Base-by-base conservation (phyloP, 495 filamentous ascomycete species). In the Penicillium verhagenii region DNA sequence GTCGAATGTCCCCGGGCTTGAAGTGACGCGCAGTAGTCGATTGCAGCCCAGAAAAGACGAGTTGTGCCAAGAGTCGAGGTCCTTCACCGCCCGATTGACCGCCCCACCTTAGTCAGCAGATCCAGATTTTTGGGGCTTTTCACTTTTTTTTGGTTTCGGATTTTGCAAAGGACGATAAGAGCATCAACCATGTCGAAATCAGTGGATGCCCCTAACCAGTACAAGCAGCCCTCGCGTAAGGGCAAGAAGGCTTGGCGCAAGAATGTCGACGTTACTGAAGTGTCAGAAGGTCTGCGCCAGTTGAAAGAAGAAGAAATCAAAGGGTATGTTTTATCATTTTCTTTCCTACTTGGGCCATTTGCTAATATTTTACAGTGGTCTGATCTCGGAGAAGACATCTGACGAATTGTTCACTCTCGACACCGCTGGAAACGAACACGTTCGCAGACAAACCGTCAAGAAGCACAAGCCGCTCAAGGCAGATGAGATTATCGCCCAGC, bases 221-320 rank as follows among this genome's bases (percentile, higher is more conserved):
- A 75, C 58, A 92, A 86, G 59, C 94, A 97, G 70, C 86, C 92
- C 38, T 96, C 92, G 10, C 81, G 94, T 64, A 98, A 97, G 71
- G 93, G 94, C 57, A 98, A 98, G 76, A 96, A 92, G 72, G 94
- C 94, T 18, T 98, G 94, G 94, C 81, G 94, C 60, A 98, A 97
- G 71, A 95, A 98, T 76, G 89, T 97, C 64, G 91, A 98, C 71
- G 80, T 97, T 45, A 84, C 89, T 13, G 86, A 94, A 50, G 79
- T 98, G 21, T 81, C 91, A 59, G 77, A 86, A 57, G 94, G 95
- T 40, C 82, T 98, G 40, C 88, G 95, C 52, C 73, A 86, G 56
- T 75, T 91, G 59, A 88, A 92, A 56, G 89, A 92, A 39, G 91
- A 96, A 75, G 85, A 95, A 58, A 90, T 95, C 55, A 83, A 85